Evolutionary conservation across 331 rosid genomes (phyloP), one percentile per base, ranked within the genome.

Genomic region (Malus hybrid): DNA sequence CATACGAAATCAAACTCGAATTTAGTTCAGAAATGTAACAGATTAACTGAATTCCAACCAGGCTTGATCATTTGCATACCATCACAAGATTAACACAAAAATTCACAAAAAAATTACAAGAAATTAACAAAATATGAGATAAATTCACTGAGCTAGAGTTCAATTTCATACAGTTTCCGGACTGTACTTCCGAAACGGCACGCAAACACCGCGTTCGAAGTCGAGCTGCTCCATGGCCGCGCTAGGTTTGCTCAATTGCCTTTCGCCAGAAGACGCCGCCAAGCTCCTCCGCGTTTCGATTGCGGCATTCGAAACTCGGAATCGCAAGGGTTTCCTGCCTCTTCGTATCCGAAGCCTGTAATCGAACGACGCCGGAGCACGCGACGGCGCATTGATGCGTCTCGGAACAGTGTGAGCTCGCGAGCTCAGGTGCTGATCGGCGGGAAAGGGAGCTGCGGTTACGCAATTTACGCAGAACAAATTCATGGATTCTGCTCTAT

Each of bases 111-210:
- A 29, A 34, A 34, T n/a, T 8, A 2, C 60, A 28, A 64, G 39
- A 44, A 52, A 32, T 8, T 5, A 46, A 28, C 2, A 73, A 3
- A 62, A 24, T 36, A 68, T 29, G 19, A 30, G 22, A 32, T 24
- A 56, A 60, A 36, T 30, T 75, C 79, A 68, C 16, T n/a, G n/a
- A 16, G 33, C 62, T 22, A 53, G 6, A 69, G 57, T 18, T 58
- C 30, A 68, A 82, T 80, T 32, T 57, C 95, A 46, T 91, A 94
- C 99, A 69, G 71, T 88, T 79, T 92, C 91, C 19, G 99, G 99
- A 74, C 97, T 83, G 81, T 94, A 94, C 89, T 94, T 94, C 89
- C 96, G 96, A 84, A 87, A 94, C 32, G 99, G 99, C 61, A 90
- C 71, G 71, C 99, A 92, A 24, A 94, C 99, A 24, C 99, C 99